These are phyloP conservation scores for Hanseniaspora mollemarum DNA, from an alignment of 805 yeast genomes.

Conservation along the genomic window DNA sequence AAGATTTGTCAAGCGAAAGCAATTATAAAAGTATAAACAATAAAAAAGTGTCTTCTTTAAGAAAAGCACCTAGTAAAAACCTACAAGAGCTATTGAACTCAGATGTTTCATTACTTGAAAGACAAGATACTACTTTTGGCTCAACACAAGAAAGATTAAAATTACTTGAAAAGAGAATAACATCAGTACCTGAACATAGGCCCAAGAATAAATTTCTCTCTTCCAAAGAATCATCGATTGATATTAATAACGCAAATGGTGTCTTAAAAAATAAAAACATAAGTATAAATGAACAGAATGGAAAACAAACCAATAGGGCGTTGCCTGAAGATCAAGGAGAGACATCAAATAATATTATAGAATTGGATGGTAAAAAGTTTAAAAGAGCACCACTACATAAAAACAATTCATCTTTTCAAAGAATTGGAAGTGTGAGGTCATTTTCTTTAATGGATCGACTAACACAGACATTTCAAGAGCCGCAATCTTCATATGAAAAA, in stretches of 20 bases:
- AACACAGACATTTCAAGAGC: background rate
- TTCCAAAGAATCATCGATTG: conserved; percentile 15
- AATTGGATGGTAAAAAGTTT: conserved; percentile 23
- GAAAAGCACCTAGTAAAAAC: conserved; percentile 17
- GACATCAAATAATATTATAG: conserved; percentile 21
- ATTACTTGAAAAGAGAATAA: conserved; percentile 11
- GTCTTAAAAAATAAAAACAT: conserved; percentile 24
- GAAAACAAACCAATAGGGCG: background rate
- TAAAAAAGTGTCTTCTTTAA: background rate
- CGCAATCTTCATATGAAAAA: background rate
- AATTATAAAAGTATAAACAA: conserved; percentile 1
- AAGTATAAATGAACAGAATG: conserved; percentile 21
- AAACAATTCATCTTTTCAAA: conserved; percentile 18
- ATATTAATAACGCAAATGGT: conserved; percentile 20
- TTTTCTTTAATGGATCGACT: background rate
- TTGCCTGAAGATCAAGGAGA: conserved; percentile 22
- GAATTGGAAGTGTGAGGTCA: conserved; percentile 14
- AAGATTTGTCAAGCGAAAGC: background rate
- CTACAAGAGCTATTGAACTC: background rate
- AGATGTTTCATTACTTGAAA: conserved; percentile 9
- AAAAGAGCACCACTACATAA: conserved; percentile 26
- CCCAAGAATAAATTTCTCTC: conserved; percentile 16
- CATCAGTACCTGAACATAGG: conserved; percentile 15
- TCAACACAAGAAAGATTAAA: conserved; percentile 14
- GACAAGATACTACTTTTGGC: background rate